Evolutionary conservation across 495 filamentous ascomycete species (phyloP).

Genomic region (Immersiella caudata): DNA sequence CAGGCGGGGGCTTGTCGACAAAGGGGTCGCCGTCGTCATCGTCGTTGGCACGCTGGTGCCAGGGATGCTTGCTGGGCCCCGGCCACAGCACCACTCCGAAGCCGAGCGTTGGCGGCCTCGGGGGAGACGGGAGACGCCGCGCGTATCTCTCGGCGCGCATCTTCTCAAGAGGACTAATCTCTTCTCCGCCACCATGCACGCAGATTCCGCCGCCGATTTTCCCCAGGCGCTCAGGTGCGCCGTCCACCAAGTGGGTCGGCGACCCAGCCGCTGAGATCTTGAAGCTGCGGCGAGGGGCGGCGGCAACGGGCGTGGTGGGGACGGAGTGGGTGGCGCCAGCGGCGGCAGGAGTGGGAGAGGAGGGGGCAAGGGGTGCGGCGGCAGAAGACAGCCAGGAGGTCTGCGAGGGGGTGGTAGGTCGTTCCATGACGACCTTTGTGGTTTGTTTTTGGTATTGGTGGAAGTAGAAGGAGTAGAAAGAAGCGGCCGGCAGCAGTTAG

Average conservation of each 20-base stretch:
- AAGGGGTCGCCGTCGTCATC: background rate
- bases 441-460: too few relatives aligned
- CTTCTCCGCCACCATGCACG: background rate
- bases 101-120: background rate
- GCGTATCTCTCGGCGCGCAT: background rate
- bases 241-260: background rate
- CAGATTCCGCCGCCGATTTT: background rate
- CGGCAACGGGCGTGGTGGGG: background rate
- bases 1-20: background rate
- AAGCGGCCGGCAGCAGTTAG: too few relatives aligned
- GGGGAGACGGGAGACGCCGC: background rate
- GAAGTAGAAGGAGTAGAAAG: too few relatives aligned
- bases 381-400: too few relatives aligned
- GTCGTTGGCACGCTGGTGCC: background rate
- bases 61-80: background rate
- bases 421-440: too few relatives aligned
- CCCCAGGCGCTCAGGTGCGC: background rate
- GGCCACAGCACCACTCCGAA: background rate
- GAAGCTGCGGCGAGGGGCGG: background rate
- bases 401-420: too few relatives aligned
- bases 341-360: too few relatives aligned
- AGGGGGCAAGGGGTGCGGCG: too few relatives aligned
- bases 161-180: background rate
- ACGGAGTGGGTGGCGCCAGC: background rate
- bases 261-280: background rate